Base-by-base conservation (phyloP, 306 rosid species). In the Lupinus albus region DNA sequence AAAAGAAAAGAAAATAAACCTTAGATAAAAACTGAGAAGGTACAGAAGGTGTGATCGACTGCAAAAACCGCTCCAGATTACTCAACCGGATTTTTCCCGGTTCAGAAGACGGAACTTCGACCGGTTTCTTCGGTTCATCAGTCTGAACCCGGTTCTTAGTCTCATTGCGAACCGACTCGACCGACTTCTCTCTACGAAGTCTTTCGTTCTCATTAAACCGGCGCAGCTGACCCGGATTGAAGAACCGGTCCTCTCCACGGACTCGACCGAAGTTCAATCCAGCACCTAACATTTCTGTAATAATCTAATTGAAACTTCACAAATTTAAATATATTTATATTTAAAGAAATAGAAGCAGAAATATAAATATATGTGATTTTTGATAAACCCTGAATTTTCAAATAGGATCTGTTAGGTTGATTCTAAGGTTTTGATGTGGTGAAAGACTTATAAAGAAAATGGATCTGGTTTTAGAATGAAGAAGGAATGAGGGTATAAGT, bases 11-110 rank as follows among this genome's bases (percentile, higher is more conserved):
- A 25, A 48, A 14, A 17, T 6, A 54, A 82, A 88, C 95, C 89
- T 88, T 82, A 11, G 91, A 73, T 42, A n/a, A 77, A 39, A 48
- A 56, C 80, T 78, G 87, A 48, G 80, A 84, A 30, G 80, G 78
- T 36, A 88, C 87, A 42, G 81, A 78, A 0, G 95, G 95, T 61
- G 80, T 77, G 79, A 84, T 72, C 68, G 91, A 75, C 61, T 56
- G 81, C 79, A 85, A 71, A 69, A 88, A 75, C 68, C 83, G 91
- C 30, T 83, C 78, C 4, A 88, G 80, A 81, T 88, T 88, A 74
- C 87, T 85, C 58, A 71, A 65, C 50, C 56, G 81, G 39, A 47
- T 55, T 32, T 3, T 30, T 7, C 59, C 2, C 17, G 30, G 30
- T 25, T 25, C 30, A 25, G 30, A 25, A 25, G 30, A 25, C 4